phyloP scores from a whole-genome alignment of 768 basidiomycete species.

The Tulasnella sp. region DNA sequence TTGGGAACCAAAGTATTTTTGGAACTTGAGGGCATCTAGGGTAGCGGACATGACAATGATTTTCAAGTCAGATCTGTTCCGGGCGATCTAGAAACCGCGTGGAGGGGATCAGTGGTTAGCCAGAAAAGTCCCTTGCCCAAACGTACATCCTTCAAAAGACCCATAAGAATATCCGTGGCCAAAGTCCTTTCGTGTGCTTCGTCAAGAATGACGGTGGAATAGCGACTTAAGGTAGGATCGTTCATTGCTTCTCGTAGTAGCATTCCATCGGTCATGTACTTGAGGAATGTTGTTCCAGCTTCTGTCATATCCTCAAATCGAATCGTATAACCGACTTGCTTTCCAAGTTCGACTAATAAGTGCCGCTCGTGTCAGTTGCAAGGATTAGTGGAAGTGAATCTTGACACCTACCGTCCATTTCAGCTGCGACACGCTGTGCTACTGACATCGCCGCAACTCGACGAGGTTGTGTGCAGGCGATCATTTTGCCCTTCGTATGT shows the following conservation, averaged over 20 bases:
- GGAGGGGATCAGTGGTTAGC: background rate
- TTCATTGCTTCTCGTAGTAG: slow-evolving; percentile 91
- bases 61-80: slow-evolving; percentile 84
- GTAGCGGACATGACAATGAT: slow-evolving; percentile 99
- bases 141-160: slow-evolving; percentile 72
- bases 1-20: slow-evolving; percentile 76
- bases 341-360: slow-evolving; percentile 80
- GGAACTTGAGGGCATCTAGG: slow-evolving; percentile 94
- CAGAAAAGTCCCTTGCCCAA: background rate
- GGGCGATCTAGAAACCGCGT: slow-evolving; percentile 54
- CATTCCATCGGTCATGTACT: slow-evolving; percentile 99
- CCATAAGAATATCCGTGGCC: slow-evolving; percentile 98
- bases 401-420: slow-evolving; percentile 84
- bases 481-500: slow-evolving; percentile 83
- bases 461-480: slow-evolving; percentile 96
- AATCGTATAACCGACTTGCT: slow-evolving; percentile 96
- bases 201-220: slow-evolving; percentile 97
- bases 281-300: slow-evolving; percentile 87
- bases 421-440: slow-evolving; percentile 97
- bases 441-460: slow-evolving; percentile 98
- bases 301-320: slow-evolving; percentile 98
- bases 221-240: slow-evolving; percentile 83
- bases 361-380: background rate
- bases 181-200: slow-evolving; percentile 98
- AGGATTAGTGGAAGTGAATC: background rate